Base-by-base conservation (phyloP, 768 basidiomycete genomes). In the Leccinum sublutescens region DNA sequence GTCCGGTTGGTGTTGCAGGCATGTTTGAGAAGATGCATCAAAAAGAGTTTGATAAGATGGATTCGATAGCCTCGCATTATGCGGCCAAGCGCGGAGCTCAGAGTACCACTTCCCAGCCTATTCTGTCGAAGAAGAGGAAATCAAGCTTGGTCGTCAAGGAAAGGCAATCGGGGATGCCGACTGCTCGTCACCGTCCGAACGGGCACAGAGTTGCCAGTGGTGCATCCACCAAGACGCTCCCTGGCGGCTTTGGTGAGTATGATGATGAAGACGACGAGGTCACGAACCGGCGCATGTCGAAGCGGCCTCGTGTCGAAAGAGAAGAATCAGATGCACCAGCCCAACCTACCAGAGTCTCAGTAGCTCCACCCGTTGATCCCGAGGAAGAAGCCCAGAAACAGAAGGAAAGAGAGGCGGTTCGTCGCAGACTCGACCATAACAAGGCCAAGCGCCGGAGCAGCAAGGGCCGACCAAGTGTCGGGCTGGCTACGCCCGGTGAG, bases 381-480 rank as follows among this genome's bases (percentile, higher is more conserved):
- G 62, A 65, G 55, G 73, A 74, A 29, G 76, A 75, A 60, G 66
- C 62, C 55, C 69, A 61, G 63, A 73, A 74, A 52, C 69, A 79
- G 58, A 79, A 74, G 63, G 79, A 85, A 76, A 75, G 75, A 50
- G 85, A 88, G 49, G 84, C 80, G 0, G 80, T 88, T 50, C 80
- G 82, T 61, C 80, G 83, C 65, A 85, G 82, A 72, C 73, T 91
- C 7, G 87, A 91, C 57, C 75, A 79, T 15, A 88, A 81, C 68
- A 85, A 83, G 61, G 87, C 88, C 11, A 80, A 81, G 68, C 78
- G 90, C 63, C 78, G 88, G 66, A 91, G 89, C 63, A 91, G 88
- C 62, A 80, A 79, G 63, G 85, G 81, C 7, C 66, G 78, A 61
- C 64, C 68, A 25, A 82, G 80, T 64, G 63, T 77, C 54, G 77